Evolutionary conservation across 371 early-diverging fungal species (phyloP).

Genomic region (Racocetra persica): DNA sequence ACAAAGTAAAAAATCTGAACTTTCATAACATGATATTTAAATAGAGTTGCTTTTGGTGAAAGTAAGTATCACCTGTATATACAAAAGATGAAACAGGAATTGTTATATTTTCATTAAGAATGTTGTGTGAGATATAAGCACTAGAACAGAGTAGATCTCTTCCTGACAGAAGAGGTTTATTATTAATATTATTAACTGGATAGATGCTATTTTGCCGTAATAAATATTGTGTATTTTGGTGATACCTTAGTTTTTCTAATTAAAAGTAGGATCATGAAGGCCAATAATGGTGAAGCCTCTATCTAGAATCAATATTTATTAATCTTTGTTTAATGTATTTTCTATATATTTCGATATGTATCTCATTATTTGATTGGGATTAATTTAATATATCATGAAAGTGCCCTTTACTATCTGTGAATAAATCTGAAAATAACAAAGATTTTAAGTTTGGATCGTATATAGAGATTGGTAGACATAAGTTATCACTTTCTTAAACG

Average conservation of each 20-base stretch:
- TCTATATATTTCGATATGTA: not conserved
- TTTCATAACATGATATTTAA: too few relatives aligned
- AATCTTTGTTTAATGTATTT: conserved; percentile 15
- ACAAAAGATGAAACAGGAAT: too few relatives aligned
- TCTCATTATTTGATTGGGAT: not conserved
- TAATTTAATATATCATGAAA: conserved; percentile 5
- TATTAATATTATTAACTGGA: too few relatives aligned
- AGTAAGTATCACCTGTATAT: too few relatives aligned
- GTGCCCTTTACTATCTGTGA: conserved; percentile 11
- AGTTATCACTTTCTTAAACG: not conserved
- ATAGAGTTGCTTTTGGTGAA: too few relatives aligned
- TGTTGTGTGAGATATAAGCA: too few relatives aligned
- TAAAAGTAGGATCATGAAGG: not conserved
- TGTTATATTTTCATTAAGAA: too few relatives aligned
- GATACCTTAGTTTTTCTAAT: not conserved
- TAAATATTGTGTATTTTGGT: conserved; percentile 13
- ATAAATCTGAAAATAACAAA: conserved; percentile 20
- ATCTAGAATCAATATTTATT: not conserved
- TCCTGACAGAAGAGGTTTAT: too few relatives aligned
- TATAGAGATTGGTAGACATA: not conserved
- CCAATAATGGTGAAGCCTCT: not conserved
- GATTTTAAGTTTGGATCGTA: not conserved
- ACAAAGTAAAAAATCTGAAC: too few relatives aligned
- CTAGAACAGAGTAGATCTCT: too few relatives aligned
- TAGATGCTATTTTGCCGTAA: too few relatives aligned